Evolutionary conservation across 75 land plant species (phyloP).

Genomic region (Picea glauca): DNA sequence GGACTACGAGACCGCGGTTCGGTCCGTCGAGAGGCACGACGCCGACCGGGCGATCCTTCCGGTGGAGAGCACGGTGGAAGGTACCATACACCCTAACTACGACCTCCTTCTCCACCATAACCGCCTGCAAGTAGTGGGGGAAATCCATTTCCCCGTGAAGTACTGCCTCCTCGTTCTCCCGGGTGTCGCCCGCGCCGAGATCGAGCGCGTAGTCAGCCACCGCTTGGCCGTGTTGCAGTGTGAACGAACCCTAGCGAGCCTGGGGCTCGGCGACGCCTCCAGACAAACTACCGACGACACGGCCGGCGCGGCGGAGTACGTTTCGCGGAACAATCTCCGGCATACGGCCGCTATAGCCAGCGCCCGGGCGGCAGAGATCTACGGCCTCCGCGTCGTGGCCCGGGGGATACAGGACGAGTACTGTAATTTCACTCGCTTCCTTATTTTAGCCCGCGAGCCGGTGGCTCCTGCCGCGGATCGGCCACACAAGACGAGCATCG

Average conservation of each 20-base stretch:
- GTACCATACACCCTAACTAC: constrained; percentile 51
- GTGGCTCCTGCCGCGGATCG: neutral
- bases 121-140: constrained; percentile 33
- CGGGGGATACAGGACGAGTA: constrained; percentile 73
- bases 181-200: constrained; percentile 19
- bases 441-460: constrained; percentile 15
- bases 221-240: constrained; percentile 41
- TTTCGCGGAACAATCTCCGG: constrained; percentile 8
- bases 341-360: neutral
- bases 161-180: constrained; percentile 44
- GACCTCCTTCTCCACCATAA: constrained; percentile 39
- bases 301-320: constrained; percentile 49
- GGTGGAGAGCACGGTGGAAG: constrained; percentile 47
- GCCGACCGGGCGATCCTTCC: constrained; percentile 51
- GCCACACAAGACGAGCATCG: neutral
- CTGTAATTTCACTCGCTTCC: constrained; percentile 63
- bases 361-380: constrained; percentile 8
- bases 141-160: constrained; percentile 35
- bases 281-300: constrained; percentile 42
- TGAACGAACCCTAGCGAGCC: constrained; percentile 32
- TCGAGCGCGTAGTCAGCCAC: constrained; percentile 40
- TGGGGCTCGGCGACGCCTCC: constrained; percentile 24
- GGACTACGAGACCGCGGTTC: constrained; percentile 12
- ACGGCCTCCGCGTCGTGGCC: constrained; percentile 54
- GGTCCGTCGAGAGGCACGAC: constrained; percentile 37